Base-by-base conservation (phyloP, 208 protist species). In the Crithidia mellificae region DNA sequence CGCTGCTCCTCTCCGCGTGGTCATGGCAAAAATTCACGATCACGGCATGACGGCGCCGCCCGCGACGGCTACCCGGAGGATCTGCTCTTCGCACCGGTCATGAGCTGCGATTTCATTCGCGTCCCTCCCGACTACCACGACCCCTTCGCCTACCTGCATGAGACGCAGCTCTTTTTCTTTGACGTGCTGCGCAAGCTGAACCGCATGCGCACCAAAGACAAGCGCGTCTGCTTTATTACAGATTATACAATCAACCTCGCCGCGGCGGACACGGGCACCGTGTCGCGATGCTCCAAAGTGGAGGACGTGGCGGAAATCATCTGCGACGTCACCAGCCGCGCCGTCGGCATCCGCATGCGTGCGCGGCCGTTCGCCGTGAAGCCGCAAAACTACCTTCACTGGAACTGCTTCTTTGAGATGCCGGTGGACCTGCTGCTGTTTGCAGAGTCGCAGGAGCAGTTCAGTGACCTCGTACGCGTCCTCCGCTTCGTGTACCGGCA, bases 391-490 rank as follows among this genome's bases (percentile, higher is more conserved):
- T 30, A 24, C 36, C 2, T 49, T 8, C 24, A 32, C 41, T 41
- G 47, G 53, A 54, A 64, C 36, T 56, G 58, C 67, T 82, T 80
- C 50, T 63, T 59, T 39, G 75, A 81, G 62, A 82, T 86, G 76
- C 75, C 80, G 9, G 80, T 86, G 9, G 80, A 86, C 55, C 17
- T 76, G 27, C 49, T 82, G 17, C 56, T 81, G 9, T 74, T 73
- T 34, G 38, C 54, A 5, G 39, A 56, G 9, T 65, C 50, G 11
- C 14, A 7, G 0, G 63, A 51, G n/a, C 63, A 72, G 39, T 39
- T 59, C n/a, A 32, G 12, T 0, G 22, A 73, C 25, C 39, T 86
- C 5, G 17, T 72, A 8, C 29, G 55, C 2, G 55, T 83, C 8
- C 6, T 73, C 7, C 30, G 36, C 2, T 34, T 63, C 32, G 62